Conservation (phyloP, 2,329 filamentous ascomycete species). For the Cercospora sp. region DNA sequence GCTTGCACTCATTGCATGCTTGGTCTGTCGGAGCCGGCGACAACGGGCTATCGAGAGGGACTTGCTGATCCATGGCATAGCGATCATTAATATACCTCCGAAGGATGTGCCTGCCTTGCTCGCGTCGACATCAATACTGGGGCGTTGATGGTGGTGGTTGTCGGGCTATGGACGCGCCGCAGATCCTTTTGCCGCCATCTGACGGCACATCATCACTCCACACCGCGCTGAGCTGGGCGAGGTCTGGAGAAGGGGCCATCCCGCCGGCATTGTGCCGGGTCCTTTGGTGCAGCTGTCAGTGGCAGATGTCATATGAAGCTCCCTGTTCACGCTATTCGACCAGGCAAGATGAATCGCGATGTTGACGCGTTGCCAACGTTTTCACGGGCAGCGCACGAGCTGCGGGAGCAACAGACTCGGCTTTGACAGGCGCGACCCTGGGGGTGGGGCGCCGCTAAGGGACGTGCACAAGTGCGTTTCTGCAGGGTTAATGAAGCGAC, state of each 20-base stretch:
- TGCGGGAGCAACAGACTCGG: neutral
- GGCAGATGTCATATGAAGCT: neutral
- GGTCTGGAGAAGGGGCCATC: neutral
- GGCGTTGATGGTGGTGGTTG: neutral
- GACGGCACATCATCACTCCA: neutral
- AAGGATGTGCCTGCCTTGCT: neutral
- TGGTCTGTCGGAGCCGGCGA: constrained; percentile 24
- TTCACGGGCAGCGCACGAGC: neutral
- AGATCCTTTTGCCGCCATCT: constrained; percentile 3
- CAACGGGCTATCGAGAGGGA: neutral
- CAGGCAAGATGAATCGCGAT: neutral
- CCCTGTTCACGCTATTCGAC: neutral
- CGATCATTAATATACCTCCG: neutral
- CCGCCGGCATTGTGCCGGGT: neutral
- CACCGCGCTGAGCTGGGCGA: neutral
- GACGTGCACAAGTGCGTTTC: neutral
- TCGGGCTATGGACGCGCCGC: neutral
- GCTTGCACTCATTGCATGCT: constrained; percentile 34
- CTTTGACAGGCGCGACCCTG: neutral
- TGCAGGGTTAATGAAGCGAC: constrained; percentile 1
- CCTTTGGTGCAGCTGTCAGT: neutral
- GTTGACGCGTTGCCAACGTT: neutral
- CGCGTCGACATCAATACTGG: neutral
- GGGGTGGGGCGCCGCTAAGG: neutral
- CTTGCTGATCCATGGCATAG: constrained; percentile 23